Percentiles rank a stretch among this genome's conserved stretches.
phyloP scores from a whole-genome alignment of 345 rosid species.

The Fremontodendron californicum region DNA sequence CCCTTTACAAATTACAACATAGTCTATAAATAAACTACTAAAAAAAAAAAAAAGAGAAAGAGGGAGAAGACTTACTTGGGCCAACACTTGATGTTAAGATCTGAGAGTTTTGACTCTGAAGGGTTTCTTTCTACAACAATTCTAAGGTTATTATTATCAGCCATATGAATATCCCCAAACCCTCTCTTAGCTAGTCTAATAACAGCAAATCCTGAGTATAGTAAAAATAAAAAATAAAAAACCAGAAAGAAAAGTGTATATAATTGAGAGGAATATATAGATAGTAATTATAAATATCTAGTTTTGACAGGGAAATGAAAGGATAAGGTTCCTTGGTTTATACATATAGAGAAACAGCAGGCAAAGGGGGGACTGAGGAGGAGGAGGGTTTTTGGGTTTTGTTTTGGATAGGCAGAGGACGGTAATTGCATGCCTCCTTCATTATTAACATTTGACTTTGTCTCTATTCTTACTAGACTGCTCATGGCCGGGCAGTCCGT shows the following conservation, averaged over 20 bases:
- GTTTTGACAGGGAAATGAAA: not conserved
- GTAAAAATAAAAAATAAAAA: too few relatives aligned
- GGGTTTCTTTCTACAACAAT: conserved; percentile 72
- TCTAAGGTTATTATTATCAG: conserved; percentile 36
- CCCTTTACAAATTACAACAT: not conserved
- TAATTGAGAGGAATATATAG: too few relatives aligned
- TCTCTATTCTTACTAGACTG: too few relatives aligned
- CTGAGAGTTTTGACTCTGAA: conserved; percentile 56
- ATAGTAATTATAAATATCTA: too few relatives aligned
- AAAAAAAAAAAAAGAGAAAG: not conserved
- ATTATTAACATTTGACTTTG: not conserved
- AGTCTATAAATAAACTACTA: not conserved
- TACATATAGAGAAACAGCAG: not conserved
- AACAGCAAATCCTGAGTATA: too few relatives aligned
- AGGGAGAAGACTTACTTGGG: conserved; percentile 59
- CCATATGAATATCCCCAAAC: too few relatives aligned
- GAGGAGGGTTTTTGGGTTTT: not conserved
- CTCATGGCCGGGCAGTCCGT: too few relatives aligned
- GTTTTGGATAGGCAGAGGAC: not conserved
- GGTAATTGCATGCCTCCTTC: not conserved
- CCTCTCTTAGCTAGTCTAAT: too few relatives aligned
- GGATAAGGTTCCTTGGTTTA: conserved; percentile 8
- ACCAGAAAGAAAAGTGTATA: too few relatives aligned
- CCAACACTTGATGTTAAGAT: conserved; percentile 87
- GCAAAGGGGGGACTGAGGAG: too few relatives aligned